Evolutionary conservation across 495 filamentous ascomycete genomes (phyloP), one percentile per base, ranked within the genome.

Genomic region (Cryomyces antarcticus): DNA sequence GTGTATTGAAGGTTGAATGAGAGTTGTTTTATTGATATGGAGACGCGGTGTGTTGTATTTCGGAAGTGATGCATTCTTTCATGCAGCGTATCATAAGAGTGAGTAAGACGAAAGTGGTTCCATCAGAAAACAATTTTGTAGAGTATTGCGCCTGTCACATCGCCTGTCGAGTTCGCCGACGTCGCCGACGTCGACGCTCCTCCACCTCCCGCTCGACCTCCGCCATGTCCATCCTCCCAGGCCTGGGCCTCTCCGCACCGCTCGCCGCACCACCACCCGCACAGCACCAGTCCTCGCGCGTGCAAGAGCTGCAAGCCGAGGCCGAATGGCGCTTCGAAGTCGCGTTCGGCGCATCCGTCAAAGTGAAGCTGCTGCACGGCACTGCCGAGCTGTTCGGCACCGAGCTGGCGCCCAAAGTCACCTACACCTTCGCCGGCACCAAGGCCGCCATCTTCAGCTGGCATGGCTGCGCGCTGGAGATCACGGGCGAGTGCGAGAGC

Each of bases 361-460:
- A 37, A 34, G 45, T 62, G 45, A 50, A 80, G 70, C 69, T 99
- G 17, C 59, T 81, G 34, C 70, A 68, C 33, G 89, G 89, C 49
- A 84, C 76, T 9, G 92, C 92, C 35, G 89, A 99, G 66, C 73
- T 92, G 53, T 94, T 96, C 62, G 92, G 92, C 56, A 89, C 86
- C 39, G 87, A 96, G 61, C 80, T 99, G 43, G 84, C 85, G 9
- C 69, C 72, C 9, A 7, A 28, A 11, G 75, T 79, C 43, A 67
- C 68, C 1, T 96, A 96, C 67, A 77, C 72, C 35, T 93, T 99
- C 60, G 67, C 68, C 30, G 81, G 83, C 13, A 76, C 72, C 31
- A 93, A 93, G 60, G 77, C 80, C 31, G 83, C 85, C 27, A 78
- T 99, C 47, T 87, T 77, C 61, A 93, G 86, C 36, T 92, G 80